Percentiles rank a stretch among this genome's conserved stretches.
Conservation (phyloP, 768 basidiomycete species). For the Russula abietina region DNA sequence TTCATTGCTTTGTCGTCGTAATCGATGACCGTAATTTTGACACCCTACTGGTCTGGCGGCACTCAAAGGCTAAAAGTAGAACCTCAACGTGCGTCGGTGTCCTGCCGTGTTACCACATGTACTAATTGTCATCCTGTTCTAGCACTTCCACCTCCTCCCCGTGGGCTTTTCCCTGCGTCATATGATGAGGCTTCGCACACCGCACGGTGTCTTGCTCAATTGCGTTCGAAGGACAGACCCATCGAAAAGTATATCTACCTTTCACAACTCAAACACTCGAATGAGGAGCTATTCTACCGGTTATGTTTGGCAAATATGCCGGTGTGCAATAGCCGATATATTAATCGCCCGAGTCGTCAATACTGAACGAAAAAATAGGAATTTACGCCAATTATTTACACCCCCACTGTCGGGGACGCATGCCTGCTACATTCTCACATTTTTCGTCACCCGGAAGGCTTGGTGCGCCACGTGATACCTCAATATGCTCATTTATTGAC, state of each 20-base stretch:
- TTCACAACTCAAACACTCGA: constrained; percentile 62
- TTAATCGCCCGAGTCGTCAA: not conserved
- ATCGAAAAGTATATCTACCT: constrained; percentile 88
- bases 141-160: constrained; percentile 34
- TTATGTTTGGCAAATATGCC: constrained; percentile 67
- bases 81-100: constrained; percentile 43
- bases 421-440: constrained; percentile 79
- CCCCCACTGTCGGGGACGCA: constrained; percentile 88
- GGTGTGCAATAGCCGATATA: constrained; percentile 35
- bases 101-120: not conserved
- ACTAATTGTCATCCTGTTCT: not conserved
- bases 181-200: constrained; percentile 49
- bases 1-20: not conserved
- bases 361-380: constrained; percentile 32
- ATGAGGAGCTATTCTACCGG: constrained; percentile 72
- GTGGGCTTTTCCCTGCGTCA: constrained; percentile 56
- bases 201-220: constrained; percentile 57
- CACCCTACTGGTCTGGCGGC: constrained; percentile 66
- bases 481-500: not conserved
- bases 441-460: constrained; percentile 67
- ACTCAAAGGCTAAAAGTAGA: constrained; percentile 63
- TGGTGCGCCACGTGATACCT: constrained; percentile 36
- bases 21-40: constrained; percentile 42
- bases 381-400: constrained; percentile 78
- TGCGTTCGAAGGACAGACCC: constrained; percentile 64